These are phyloP conservation scores for Colletotrichum liaoningense DNA, from an alignment of 2,329 filamentous ascomycete genomes.

Conservation along the genomic window DNA sequence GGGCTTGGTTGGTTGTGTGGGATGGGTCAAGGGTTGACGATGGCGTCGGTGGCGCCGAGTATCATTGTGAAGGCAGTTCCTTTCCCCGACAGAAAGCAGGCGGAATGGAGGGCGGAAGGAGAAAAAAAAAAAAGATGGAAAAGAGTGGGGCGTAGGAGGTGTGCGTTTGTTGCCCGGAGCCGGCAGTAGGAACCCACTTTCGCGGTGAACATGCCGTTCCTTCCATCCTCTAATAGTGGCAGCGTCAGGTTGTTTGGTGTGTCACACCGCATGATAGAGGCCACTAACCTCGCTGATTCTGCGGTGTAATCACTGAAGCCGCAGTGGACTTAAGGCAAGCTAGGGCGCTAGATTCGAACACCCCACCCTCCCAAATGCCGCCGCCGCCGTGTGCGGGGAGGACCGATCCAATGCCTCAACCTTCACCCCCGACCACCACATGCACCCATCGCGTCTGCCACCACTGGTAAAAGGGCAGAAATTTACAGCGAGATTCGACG, in stretches of 20 bases:
- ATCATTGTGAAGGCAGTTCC: neutral
- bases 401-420: neutral
- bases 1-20: neutral
- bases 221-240: neutral
- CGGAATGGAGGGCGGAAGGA: neutral
- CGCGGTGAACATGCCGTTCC: neutral
- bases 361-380: neutral
- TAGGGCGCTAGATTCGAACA: neutral
- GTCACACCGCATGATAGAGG: neutral
- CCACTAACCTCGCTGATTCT: neutral
- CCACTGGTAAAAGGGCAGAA: neutral
- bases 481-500: neutral
- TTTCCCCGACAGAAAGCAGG: neutral
- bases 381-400: neutral
- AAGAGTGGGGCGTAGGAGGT: neutral
- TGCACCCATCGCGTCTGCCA: neutral
- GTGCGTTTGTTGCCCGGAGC: neutral
- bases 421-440: neutral
- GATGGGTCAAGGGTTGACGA: neutral
- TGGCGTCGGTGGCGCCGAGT: conserved; percentile 20
- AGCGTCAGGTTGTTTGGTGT: neutral
- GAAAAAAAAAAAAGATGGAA: neutral
- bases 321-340: neutral
- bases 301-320: neutral
- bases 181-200: neutral